Base-by-base conservation (phyloP, 2,329 filamentous ascomycete species). In the Colletotrichum tanaceti region DNA sequence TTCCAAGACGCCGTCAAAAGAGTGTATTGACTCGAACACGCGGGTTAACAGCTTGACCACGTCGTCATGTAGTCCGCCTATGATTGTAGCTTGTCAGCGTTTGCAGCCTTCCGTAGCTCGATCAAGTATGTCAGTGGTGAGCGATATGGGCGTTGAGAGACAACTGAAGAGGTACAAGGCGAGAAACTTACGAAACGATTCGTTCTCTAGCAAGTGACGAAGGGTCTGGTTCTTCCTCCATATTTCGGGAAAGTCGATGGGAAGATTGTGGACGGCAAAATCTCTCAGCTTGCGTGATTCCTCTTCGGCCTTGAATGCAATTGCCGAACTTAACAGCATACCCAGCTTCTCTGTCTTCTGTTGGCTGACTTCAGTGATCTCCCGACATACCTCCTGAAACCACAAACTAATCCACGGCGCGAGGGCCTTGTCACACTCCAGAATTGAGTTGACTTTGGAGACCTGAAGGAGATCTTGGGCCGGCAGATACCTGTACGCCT, bases 381-480 rank as follows among this genome's bases (percentile, higher is more conserved):
- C 24, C 6, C 50, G 49, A 18, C 20, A n/a, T 35, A 43, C 32
- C 16, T n/a, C 28, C 10, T 16, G 16, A 18, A 35, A 52, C 64
- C 50, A 66, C 28, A 22, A 16, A 28, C 32, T 22, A 4, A 66
- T 44, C 44, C 58, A 57, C 14, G 52, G 41, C 3, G n/a, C 41
- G 9, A 66, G 50, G 6, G 64, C 64, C 16, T 52, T 38, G 44
- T 52, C 43, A 28, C 61, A 63, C 11, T 54, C 46, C 24, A 67
- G 32, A 7, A 35, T 10, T 4, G 28, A 20, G 38, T 24, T 67
- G 28, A 10, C 1, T 49, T 18, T 28, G 35, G 64, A n/a, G 32
- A 63, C 44, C 5, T 44, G 13, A 3, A 38, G 10, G 18, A 67
- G 43, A 14, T 28, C 32, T n/a, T 11, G 11, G 9, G 32, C 18